Conservation (phyloP, 768 basidiomycete species). For the Sutorius australiensis region DNA sequence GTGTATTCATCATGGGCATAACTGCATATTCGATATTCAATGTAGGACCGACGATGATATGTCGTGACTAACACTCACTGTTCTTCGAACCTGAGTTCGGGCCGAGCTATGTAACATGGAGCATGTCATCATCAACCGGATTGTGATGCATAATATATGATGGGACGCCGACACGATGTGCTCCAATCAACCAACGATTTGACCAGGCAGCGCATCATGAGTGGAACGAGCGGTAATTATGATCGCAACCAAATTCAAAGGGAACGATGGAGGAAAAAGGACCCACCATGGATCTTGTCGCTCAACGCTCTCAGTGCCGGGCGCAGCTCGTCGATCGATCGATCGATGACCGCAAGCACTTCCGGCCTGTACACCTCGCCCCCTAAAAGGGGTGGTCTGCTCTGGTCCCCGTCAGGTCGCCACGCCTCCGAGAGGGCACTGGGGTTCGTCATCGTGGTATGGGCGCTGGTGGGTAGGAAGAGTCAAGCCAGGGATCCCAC, state of each 20-base stretch:
- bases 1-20: constrained; percentile 72
- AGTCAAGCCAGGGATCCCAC: not conserved
- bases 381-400: not conserved
- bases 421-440: not conserved
- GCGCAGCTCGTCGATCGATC: constrained; percentile 49
- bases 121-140: not conserved
- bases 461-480: not conserved
- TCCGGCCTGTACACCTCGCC: constrained; percentile 50
- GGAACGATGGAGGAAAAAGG: not conserved
- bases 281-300: constrained; percentile 65
- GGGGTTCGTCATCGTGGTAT: not conserved
- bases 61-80: constrained; percentile 41
- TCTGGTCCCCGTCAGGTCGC: constrained; percentile 2
- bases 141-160: too few relatives aligned
- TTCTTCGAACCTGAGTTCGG: constrained; percentile 68
- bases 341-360: constrained; percentile 57
- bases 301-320: constrained; percentile 57
- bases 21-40: not conserved
- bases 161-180: too few relatives aligned
- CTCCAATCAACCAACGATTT: too few relatives aligned
- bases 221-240: too few relatives aligned
- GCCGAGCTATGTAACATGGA: constrained; percentile 45
- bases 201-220: too few relatives aligned
- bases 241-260: not conserved
- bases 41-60: not conserved